Conservation (phyloP, 2,329 filamentous ascomycete genomes). For the Atkinsonella texensis region DNA sequence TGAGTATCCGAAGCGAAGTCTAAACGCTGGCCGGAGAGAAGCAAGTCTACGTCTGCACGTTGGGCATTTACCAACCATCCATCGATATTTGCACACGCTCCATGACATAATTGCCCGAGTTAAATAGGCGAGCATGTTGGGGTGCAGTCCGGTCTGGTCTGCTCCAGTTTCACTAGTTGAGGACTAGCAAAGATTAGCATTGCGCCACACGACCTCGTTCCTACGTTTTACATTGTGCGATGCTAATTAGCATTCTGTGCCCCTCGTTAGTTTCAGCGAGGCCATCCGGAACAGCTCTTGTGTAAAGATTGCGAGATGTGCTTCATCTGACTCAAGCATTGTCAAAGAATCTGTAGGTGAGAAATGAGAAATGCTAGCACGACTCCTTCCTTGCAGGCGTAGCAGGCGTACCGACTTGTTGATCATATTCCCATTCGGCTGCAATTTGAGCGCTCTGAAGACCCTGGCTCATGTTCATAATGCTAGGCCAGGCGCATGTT, state of each 20-base stretch:
- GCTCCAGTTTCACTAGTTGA: neutral
- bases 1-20: no score
- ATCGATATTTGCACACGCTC: no score
- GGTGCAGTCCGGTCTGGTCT: neutral
- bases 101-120: neutral
- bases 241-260: neutral
- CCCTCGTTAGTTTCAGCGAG: neutral
- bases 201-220: conserved; percentile 1
- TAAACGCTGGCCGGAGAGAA: no score
- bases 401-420: neutral
- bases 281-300: neutral
- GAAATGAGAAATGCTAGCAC: neutral
- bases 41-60: no score
- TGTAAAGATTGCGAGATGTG: neutral
- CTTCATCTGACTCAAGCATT: neutral
- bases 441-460: neutral
- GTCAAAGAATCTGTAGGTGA: neutral
- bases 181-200: neutral
- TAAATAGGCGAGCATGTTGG: neutral
- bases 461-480: neutral
- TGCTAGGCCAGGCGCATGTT: neutral
- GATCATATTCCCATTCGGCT: neutral
- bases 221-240: neutral
- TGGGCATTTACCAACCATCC: no score
- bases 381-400: neutral